Base-by-base conservation (phyloP, 176 grass and related monocot species). In the Areca catechu region DNA sequence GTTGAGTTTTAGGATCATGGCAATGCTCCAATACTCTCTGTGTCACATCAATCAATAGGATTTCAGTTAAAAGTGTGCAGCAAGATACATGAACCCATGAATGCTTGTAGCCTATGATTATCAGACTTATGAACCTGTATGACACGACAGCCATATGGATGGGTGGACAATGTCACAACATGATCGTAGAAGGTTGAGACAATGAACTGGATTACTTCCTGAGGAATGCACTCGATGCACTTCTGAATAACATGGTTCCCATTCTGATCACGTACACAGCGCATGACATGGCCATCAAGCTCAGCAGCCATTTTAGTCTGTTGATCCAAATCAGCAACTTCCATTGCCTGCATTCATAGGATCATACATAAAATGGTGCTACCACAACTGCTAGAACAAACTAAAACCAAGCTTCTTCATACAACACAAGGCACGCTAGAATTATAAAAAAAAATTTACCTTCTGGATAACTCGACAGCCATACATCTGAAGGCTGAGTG, bases 231-330 rank as follows among this genome's bases (percentile, higher is more conserved):
- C 30, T 84, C 77, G 16, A 94, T 67, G 23, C 76, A 83, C 49
- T 83, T 93, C 9, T 85, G 71, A 12, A 87, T 21, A 22, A 86
- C 80, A 19, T 81, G 62, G 62, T 78, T 88, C 25, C 73, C 77
- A 53, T 81, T 56, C 50, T 78, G 70, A 48, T 93, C 89, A 25
- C 62, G 43, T 12, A 74, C 52, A 53, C 74, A 93, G 43, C 22
- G 53, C 29, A 84, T 19, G 4, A 81, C 61, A 25, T 81, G 60
- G 9, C 70, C 65, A 6, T 67, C 48, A 21, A 93, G 59, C 57
- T 94, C 83, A 7, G 53, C 56, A 5, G 80, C 80, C 60, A 88
- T 81, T 27, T 48, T 61, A 22, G 78, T 65, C 56, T 80, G 68
- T 65, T 58, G 59, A 47, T 84, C 67, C 5, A 70, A 19, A 43